Evolutionary conservation across 2,329 filamentous ascomycete species (phyloP).

Genomic region (Colletotrichum agaves): DNA sequence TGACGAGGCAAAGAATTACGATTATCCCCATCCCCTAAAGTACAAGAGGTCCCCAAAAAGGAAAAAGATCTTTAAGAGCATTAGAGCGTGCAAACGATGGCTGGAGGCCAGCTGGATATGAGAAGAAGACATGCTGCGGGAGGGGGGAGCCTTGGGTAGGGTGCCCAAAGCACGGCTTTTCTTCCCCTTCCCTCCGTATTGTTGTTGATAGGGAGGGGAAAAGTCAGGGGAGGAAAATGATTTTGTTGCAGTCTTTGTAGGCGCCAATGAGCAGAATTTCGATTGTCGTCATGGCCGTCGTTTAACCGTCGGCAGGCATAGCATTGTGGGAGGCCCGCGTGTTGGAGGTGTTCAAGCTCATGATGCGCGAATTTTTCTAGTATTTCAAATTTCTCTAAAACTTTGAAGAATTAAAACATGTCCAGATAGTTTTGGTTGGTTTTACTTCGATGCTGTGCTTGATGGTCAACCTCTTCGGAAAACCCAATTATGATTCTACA

Average conservation of each 20-base stretch:
- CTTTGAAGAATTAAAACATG: conserved; percentile 25
- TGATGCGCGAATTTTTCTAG: conserved; percentile 21
- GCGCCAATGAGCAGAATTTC: conserved; percentile 17
- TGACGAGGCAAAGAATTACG: conserved; percentile 38
- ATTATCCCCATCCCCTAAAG: conserved; percentile 32
- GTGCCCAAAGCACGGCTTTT: conserved; percentile 14
- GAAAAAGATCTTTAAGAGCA: conserved; percentile 38
- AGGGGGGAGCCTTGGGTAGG: conserved; percentile 13
- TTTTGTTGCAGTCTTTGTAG: conserved; percentile 15
- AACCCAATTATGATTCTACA: neutral
- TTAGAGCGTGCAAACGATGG: conserved; percentile 39
- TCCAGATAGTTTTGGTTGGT: conserved; percentile 9
- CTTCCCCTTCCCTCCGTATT: neutral
- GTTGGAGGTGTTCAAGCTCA: conserved; percentile 21
- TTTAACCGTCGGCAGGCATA: conserved; percentile 29
- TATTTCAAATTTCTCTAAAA: conserved; percentile 29
- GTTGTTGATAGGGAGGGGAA: conserved; percentile 3
- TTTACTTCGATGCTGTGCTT: neutral
- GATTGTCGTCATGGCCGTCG: conserved; percentile 23
- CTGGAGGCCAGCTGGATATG: conserved; percentile 35
- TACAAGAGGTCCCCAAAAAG: conserved; percentile 32
- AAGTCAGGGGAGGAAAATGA: conserved; percentile 23
- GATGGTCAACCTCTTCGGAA: neutral
- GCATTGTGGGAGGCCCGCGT: conserved; percentile 29
- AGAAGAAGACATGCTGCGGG: conserved; percentile 16